Conservation (phyloP, 73 alveolate species). For the Paramecium tetraurelia region DNA sequence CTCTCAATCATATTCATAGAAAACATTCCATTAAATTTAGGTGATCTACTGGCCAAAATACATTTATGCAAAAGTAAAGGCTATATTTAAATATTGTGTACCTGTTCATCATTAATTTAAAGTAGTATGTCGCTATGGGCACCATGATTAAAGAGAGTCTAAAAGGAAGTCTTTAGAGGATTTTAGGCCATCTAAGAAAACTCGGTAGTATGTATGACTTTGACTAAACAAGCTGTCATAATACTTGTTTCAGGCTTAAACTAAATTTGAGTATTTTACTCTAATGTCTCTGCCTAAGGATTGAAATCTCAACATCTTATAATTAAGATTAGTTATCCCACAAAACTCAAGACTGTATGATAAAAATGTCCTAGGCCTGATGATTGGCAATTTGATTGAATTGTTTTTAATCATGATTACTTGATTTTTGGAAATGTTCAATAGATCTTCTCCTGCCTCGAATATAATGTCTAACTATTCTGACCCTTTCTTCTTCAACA, state of each 20-base stretch:
- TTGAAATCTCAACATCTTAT: slow-evolving; percentile 43
- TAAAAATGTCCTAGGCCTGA: slow-evolving; percentile 48
- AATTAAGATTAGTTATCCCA: slow-evolving; percentile 55
- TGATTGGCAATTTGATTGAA: slow-evolving; percentile 10
- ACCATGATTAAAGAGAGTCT: slow-evolving; percentile 13
- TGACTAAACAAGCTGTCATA: slow-evolving; percentile 51
- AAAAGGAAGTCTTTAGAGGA: slow-evolving; percentile 47
- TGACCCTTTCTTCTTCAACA: background rate
- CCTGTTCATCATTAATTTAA: slow-evolving; percentile 16
- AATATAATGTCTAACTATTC: slow-evolving; percentile 53
- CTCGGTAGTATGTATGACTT: slow-evolving; percentile 53
- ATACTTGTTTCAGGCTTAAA: slow-evolving; percentile 49
- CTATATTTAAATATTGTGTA: background rate
- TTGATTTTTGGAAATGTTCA: background rate
- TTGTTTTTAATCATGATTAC: slow-evolving; percentile 49
- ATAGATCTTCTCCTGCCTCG: slow-evolving; percentile 66
- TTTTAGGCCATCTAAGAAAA: slow-evolving; percentile 42
- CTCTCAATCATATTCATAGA: slow-evolving; percentile 25
- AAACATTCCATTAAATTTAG: slow-evolving; percentile 61
- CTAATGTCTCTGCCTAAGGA: slow-evolving; percentile 35
- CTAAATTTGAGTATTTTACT: background rate
- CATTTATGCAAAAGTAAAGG: slow-evolving; percentile 49
- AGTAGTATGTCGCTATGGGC: background rate
- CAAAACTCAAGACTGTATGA: slow-evolving; percentile 51
- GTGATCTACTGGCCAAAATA: slow-evolving; percentile 59